Evolutionary conservation across 2,329 filamentous ascomycete species (phyloP).

Genomic region (Ascochyta viciae-villosae): DNA sequence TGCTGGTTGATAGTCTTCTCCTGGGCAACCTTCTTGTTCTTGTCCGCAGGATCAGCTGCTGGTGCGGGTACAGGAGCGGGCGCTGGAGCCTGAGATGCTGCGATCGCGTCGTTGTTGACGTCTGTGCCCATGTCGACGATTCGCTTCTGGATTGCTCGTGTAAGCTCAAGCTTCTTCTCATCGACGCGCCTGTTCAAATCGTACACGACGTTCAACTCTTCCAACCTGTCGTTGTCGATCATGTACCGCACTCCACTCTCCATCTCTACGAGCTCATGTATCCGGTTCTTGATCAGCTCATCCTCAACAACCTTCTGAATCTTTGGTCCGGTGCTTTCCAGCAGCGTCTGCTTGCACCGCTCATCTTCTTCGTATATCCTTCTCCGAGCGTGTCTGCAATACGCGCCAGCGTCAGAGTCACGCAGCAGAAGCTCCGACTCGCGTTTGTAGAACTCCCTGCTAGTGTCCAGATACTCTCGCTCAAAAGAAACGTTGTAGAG

Average conservation of each 20-base stretch:
- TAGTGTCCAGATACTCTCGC: slow-evolving; percentile 74
- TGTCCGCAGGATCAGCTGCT: slow-evolving; percentile 58
- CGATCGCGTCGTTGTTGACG: slow-evolving; percentile 73
- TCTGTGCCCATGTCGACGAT: slow-evolving; percentile 82
- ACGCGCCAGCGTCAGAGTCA: slow-evolving; percentile 80
- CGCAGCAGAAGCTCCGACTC: slow-evolving; percentile 79
- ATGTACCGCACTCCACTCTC: slow-evolving; percentile 88
- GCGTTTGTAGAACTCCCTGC: slow-evolving; percentile 73
- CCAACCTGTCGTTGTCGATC: slow-evolving; percentile 85
- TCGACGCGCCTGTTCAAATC: slow-evolving; percentile 81
- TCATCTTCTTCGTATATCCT: slow-evolving; percentile 82
- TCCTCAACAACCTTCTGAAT: slow-evolving; percentile 80
- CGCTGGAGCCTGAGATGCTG: slow-evolving; percentile 63
- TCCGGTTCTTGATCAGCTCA: slow-evolving; percentile 77
- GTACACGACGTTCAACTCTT: slow-evolving; percentile 83
- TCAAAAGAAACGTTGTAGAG: slow-evolving; percentile 88
- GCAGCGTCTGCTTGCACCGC: slow-evolving; percentile 82
- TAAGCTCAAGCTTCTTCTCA: slow-evolving; percentile 72
- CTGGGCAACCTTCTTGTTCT: slow-evolving; percentile 51
- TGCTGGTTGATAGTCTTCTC: slow-evolving; percentile 72
- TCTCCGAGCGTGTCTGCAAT: slow-evolving; percentile 77
- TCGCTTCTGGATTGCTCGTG: slow-evolving; percentile 72
- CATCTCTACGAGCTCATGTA: slow-evolving; percentile 82
- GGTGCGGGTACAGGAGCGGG: slow-evolving; percentile 39
- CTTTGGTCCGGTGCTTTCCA: slow-evolving; percentile 73